Conservation (phyloP, 768 basidiomycete species). For the Tulasnella sp. region DNA sequence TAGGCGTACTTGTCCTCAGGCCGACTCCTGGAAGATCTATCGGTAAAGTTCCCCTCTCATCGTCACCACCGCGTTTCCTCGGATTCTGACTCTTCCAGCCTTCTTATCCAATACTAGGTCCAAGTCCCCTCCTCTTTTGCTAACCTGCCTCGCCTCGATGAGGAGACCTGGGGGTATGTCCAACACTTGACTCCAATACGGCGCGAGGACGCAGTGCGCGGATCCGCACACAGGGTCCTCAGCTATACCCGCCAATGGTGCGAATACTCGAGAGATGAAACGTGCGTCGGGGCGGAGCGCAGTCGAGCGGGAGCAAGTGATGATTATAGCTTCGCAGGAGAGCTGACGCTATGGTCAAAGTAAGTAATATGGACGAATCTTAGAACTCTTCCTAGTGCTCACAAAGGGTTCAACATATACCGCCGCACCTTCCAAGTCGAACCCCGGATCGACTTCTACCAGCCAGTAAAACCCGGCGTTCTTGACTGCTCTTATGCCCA, state of each 20-base stretch:
- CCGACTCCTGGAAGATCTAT: too few relatives aligned
- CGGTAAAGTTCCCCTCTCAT: neutral
- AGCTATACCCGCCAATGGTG: slow-evolving; percentile 15
- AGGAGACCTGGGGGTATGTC: neutral
- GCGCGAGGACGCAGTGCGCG: slow-evolving; percentile 22
- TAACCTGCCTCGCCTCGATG: neutral
- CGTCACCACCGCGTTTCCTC: neutral
- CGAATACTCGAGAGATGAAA: slow-evolving; percentile 25
- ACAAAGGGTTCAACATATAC: slow-evolving; percentile 19
- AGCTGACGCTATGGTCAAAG: neutral
- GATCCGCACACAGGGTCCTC: slow-evolving; percentile 28
- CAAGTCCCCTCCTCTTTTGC: neutral
- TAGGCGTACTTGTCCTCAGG: too few relatives aligned
- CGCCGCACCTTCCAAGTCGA: slow-evolving; percentile 15
- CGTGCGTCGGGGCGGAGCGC: neutral
- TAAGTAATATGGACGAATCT: neutral
- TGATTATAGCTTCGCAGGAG: slow-evolving; percentile 9
- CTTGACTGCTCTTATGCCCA: slow-evolving; percentile 14
- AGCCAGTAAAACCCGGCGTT: slow-evolving; percentile 8
- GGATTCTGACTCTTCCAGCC: neutral
- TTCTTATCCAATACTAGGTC: neutral
- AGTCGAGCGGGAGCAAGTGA: slow-evolving; percentile 16
- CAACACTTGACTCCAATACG: slow-evolving; percentile 20
- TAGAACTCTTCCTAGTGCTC: neutral
- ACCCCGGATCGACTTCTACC: slow-evolving; percentile 18